Evolutionary conservation across 169 alveolate species (phyloP), one percentile per base, ranked within the genome.

Genomic region (Eimeria praecox): DNA sequence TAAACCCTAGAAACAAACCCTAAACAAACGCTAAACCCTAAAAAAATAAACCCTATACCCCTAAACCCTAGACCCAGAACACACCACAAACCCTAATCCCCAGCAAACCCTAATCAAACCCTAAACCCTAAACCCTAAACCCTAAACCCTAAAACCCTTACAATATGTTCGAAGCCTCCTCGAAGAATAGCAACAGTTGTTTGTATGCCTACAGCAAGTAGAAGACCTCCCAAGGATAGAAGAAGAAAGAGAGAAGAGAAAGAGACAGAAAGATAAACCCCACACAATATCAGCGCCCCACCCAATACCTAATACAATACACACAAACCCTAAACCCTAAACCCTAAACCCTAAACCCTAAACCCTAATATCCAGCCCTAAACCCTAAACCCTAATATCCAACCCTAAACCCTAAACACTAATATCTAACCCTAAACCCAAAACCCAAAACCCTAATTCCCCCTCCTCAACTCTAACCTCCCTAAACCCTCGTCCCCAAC

Each of bases 101-200:
- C n/a, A 59, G 18, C 4, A 27, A 20, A 62, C 73, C 38, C 40
- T 20, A 27, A 62, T 27, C n/a, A 20, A 27, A 62, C 40, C 73
- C 66, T 56, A 62, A 20, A 24, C 73, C 73, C 73, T 18, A 62
- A 49, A 16, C 66, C n/a, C 66, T 56, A 56, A 56, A 56, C 66
- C 66, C 66, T 56, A 56, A 56, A 56, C 66, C 66, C 66, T 56
- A 4, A 56, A n/a, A 20, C 73, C 24, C 89, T 12, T 27, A 82
- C 90, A 69, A 82, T n/a, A 49, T 82, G 90, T 46, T 82, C 71
- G 44, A 82, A 82, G 22, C 90, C 90, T 30, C 46, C 69, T 3
- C 90, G 69, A 35, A 82, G 20, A 10, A 82, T 10, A 2, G 71
- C 62, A 3, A 82, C 16, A 2, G 69, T 49, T n/a, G 90, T 82